Evolutionary conservation across 2,329 filamentous ascomycete species (phyloP).

Genomic region (Aspergillus sp.): DNA sequence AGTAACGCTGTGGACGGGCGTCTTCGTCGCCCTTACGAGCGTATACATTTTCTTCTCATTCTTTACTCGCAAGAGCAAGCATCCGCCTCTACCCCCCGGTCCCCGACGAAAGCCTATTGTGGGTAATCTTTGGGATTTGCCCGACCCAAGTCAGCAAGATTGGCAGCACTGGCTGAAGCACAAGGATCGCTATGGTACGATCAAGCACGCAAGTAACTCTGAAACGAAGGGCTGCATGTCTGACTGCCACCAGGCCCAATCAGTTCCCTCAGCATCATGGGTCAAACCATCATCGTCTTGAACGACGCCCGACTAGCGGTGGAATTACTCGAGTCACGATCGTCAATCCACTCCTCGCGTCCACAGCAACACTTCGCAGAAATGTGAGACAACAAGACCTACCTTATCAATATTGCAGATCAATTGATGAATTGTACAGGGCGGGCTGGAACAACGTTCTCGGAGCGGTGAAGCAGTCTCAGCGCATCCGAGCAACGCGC

Average conservation of each 20-base stretch:
- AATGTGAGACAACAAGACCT: constrained; percentile 28
- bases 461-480: constrained; percentile 35
- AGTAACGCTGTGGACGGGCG: neutral
- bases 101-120: constrained; percentile 50
- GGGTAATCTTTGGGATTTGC: constrained; percentile 52
- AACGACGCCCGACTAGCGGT: constrained; percentile 31
- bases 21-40: neutral
- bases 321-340: constrained; percentile 34
- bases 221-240: no score
- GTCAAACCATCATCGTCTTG: constrained; percentile 33
- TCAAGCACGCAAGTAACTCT: no score
- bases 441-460: constrained; percentile 42
- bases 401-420: neutral
- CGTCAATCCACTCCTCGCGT: constrained; percentile 25
- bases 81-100: constrained; percentile 46
- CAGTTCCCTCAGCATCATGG: constrained; percentile 36
- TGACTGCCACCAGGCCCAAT: constrained; percentile 25
- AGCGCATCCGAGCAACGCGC: constrained; percentile 43
- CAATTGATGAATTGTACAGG: constrained; percentile 6
- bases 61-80: neutral
- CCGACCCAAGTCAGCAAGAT: constrained; percentile 37
- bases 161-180: constrained; percentile 44
- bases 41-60: neutral
- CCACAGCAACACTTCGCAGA: constrained; percentile 29
- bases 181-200: constrained; percentile 38